Conservation (phyloP, 495 filamentous ascomycete genomes). For the Aspergillus wentii region DNA sequence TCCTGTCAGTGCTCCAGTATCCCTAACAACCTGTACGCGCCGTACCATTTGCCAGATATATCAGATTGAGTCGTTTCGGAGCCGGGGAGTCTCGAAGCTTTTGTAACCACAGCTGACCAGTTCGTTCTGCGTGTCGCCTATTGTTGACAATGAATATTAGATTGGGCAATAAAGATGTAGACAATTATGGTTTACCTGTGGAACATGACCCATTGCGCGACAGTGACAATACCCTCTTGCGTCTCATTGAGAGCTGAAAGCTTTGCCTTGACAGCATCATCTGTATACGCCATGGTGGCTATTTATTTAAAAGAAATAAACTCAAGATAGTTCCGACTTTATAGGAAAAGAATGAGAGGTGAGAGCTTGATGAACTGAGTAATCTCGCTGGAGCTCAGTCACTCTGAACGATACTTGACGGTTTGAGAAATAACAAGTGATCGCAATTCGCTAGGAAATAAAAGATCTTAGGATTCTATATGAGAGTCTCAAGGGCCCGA, state of each 20-base stretch:
- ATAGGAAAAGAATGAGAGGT: too few relatives aligned
- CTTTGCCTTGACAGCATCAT: slow-evolving; percentile 90
- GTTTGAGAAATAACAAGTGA: too few relatives aligned
- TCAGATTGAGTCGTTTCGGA: slow-evolving; percentile 80
- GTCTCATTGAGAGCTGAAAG: slow-evolving; percentile 92
- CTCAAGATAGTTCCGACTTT: too few relatives aligned
- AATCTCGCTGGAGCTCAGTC: too few relatives aligned
- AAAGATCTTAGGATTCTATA: too few relatives aligned
- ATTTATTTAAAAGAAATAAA: slow-evolving; percentile 1
- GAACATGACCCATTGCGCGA: slow-evolving; percentile 99
- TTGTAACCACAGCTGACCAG: slow-evolving; percentile 83
- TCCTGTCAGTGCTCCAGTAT: slow-evolving; percentile 13
- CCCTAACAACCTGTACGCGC: not conserved
- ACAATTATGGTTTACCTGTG: slow-evolving; percentile 63
- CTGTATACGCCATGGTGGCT: slow-evolving; percentile 77
- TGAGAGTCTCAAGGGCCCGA: too few relatives aligned
- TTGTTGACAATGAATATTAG: slow-evolving; percentile 15
- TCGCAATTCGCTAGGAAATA: too few relatives aligned
- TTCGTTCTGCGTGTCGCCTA: slow-evolving; percentile 86
- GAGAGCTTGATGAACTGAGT: too few relatives aligned
- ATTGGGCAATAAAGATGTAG: too few relatives aligned
- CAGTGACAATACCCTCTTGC: slow-evolving; percentile 91
- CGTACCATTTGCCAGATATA: slow-evolving; percentile 93
- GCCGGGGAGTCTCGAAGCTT: slow-evolving; percentile 78
- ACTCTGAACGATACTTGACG: too few relatives aligned